Base-by-base conservation (phyloP, 2,329 filamentous ascomycete genomes). In the Ciborinia camelliae region DNA sequence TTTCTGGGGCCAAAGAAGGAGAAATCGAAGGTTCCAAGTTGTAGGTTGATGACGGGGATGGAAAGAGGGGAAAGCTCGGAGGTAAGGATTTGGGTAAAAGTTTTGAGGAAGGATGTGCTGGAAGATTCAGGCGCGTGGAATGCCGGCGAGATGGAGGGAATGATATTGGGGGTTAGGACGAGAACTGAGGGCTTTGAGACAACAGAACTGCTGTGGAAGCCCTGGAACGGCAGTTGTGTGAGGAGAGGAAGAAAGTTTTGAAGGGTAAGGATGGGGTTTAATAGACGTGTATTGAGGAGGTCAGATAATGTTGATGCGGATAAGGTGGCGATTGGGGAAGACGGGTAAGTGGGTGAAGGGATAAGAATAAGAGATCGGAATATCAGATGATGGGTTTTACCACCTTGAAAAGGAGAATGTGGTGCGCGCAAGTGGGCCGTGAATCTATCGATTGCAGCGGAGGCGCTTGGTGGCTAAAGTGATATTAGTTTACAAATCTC, bases 21-120 rank as follows among this genome's bases (percentile, higher is more conserved):
- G 71, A 94, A 87, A 77, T 98, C 94, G 75, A 99, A 92, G 28
- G 91, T 93, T 65, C 95, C 95, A 1, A 98, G 86, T 77, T 94
- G 92, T 75, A 99, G 83, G 74, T 97, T 92, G 1, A 90, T 90
- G 26, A 97, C 90, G 47, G 89, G 85, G 62, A 97, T 89, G 61
- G 83, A 84, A 43, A 95, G 82, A 4, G 91, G 87, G 4, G 84
- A 82, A 48, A 97, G 84, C 79, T 98, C 95, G 63, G 87, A 87
- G 18, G 90, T 84, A 14, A 98, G 82, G 0, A 92, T 90, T 59
- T 90, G 85, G 35, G 91, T 90, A 75, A 97, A 97, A 32, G 91
- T 90, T 15, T 90, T 87, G n/a, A 98, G 83, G 4, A 91, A 94
- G 26, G 90, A 89, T 70, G 90, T 90, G n/a, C 95, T 86, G 4